Base-by-base conservation (phyloP, 2,329 filamentous ascomycete genomes). In the Verticillium tricorpus region DNA sequence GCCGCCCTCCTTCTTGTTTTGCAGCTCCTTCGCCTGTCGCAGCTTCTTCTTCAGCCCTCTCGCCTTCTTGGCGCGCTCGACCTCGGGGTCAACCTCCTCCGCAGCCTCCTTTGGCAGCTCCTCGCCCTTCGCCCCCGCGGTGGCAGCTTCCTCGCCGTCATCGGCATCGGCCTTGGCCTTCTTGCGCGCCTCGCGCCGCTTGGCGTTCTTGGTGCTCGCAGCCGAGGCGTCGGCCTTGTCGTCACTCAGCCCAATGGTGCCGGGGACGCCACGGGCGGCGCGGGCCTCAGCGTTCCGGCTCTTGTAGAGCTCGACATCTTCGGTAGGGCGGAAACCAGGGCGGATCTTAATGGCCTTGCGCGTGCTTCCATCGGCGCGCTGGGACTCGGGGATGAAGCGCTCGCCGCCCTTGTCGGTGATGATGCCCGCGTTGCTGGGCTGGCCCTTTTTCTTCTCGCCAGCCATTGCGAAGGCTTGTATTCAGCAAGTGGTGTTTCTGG, bases 261-360 rank as follows among this genome's bases (percentile, higher is more conserved):
- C 94, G 4, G 92, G 91, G 5, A 97, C 84, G 25, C 76, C 76
- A 85, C 89, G 62, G 75, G 79, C 83, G 31, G 85, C 86, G 59
- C 92, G 87, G 58, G 86, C 87, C 73, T 95, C 90, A 58, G 93
- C 93, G 1, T 89, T 93, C 62, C 91, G 89, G 76, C 96, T 97
- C 80, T 93, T 96, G 84, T 99, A 99, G 56, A 97, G 82, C 72
- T 97, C 93, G 66, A 98, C 89, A 76, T 99, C 95, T 78, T 99
- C 95, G 0, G 93, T 92, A 1, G 95, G 96, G 37, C 89, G 88
- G 77, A 97, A 99, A 60, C 95, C 96, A 0, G 95, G 94, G 34
- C 92, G 88, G 64, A 99, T 92, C 71, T 92, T 92, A 73, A 98
- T 98, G 71, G 97, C 94, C 72, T 91, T 96, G 61, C 95, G 88